These are phyloP conservation scores for Singerocomus inundabilis DNA, from an alignment of 1,284 basidiomycete genomes.

Conservation along the genomic window DNA sequence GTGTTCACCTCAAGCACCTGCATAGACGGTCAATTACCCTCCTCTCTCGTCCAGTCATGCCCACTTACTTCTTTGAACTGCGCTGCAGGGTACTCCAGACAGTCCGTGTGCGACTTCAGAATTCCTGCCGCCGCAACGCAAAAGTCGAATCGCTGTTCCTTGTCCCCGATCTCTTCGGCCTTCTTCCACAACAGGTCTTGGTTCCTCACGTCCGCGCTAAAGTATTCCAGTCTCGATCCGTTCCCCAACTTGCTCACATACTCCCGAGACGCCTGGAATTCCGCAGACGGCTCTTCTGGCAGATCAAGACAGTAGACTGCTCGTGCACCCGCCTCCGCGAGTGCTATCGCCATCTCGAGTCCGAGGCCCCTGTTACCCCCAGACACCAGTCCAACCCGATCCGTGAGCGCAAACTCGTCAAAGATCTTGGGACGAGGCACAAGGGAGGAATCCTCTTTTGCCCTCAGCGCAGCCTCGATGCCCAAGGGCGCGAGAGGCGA, in stretches of 20 bases:
- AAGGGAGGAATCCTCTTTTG: constrained; percentile 35
- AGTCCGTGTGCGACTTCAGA: constrained; percentile 58
- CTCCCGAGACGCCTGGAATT: constrained; percentile 59
- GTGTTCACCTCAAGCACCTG: constrained; percentile 76
- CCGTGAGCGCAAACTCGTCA: constrained; percentile 73
- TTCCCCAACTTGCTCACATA: constrained; percentile 51
- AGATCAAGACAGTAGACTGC: constrained; percentile 79
- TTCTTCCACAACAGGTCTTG: constrained; percentile 56
- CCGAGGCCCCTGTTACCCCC: constrained; percentile 82
- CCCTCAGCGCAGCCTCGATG: constrained; percentile 55
- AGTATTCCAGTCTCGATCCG: constrained; percentile 60
- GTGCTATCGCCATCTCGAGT: constrained; percentile 76
- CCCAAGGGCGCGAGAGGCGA: constrained; percentile 62
- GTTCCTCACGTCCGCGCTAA: constrained; percentile 62
- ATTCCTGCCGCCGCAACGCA: constrained; percentile 81
- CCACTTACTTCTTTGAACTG: constrained; percentile 64
- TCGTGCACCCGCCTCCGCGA: constrained; percentile 76
- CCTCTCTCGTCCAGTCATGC: no score
- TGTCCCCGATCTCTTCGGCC: constrained; percentile 59
- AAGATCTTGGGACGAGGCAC: constrained; percentile 51
- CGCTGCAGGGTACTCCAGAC: constrained; percentile 67
- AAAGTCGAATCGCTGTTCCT: constrained; percentile 66
- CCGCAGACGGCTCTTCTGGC: constrained; percentile 58
- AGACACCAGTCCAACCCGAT: constrained; percentile 74
- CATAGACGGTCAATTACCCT: neutral